Evolutionary conservation across 1,284 basidiomycete species (phyloP).

Genomic region (Cutaneotrichosporon sp.): DNA sequence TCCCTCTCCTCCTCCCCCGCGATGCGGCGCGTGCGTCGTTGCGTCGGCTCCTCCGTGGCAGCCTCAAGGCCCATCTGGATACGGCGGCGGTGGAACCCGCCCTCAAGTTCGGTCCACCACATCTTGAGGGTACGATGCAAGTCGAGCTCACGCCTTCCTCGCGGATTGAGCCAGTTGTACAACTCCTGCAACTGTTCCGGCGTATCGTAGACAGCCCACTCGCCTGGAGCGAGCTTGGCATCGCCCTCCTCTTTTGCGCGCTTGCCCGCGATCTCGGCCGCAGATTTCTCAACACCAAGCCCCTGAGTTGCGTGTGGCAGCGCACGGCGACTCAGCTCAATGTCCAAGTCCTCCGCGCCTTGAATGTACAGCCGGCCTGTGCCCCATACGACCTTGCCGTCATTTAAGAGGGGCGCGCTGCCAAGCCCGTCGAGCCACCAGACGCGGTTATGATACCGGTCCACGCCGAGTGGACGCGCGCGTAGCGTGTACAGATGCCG

Average conservation of each 20-base stretch:
- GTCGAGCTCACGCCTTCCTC: constrained; percentile 81
- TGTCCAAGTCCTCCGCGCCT: constrained; percentile 75
- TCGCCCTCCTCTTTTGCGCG: constrained; percentile 70
- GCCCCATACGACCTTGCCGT: constrained; percentile 69
- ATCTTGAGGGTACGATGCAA: constrained; percentile 75
- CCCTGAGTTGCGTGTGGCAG: constrained; percentile 30
- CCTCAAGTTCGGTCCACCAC: constrained; percentile 81
- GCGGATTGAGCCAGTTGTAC: constrained; percentile 83
- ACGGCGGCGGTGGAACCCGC: constrained; percentile 61
- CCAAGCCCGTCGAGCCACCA: constrained; percentile 99
- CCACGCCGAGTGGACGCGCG: constrained; percentile 81
- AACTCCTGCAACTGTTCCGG: constrained; percentile 82
- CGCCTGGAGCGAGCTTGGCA: constrained; percentile 67
- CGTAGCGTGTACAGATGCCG: constrained; percentile 77
- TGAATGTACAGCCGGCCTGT: constrained; percentile 88
- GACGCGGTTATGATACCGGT: constrained; percentile 88
- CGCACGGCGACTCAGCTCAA: constrained; percentile 61
- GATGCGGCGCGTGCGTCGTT: constrained; percentile 27
- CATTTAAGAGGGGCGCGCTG: constrained; percentile 67
- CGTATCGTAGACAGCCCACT: constrained; percentile 88
- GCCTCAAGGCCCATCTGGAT: constrained; percentile 34
- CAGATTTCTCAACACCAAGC: constrained; percentile 56
- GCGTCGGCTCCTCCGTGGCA: constrained; percentile 12
- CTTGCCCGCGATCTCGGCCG: constrained; percentile 57
- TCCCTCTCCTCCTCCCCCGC: constrained; percentile 27